phyloP scores from a whole-genome alignment of 768 basidiomycete species.

The Leccinum subgranulosum region DNA sequence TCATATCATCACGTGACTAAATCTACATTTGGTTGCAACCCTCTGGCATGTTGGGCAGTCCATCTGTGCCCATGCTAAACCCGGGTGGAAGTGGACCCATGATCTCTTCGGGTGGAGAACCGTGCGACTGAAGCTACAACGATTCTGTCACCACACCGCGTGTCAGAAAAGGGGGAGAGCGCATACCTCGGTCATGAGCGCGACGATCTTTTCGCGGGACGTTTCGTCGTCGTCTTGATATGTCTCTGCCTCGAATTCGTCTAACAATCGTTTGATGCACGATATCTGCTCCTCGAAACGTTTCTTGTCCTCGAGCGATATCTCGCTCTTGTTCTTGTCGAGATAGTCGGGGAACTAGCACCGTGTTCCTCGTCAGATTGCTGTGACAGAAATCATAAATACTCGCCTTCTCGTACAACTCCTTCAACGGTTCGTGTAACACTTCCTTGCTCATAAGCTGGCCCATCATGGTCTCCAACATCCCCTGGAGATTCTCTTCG shows the following conservation, averaged over 20 bases:
- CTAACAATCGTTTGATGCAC: conserved; percentile 56
- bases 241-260: conserved; percentile 57
- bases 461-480: conserved; percentile 65
- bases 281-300: conserved; percentile 62
- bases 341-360: conserved; percentile 80
- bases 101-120: conserved; percentile 75
- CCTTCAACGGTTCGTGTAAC: conserved; percentile 86
- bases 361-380: conserved; percentile 13
- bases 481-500: conserved; percentile 55
- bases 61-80: conserved; percentile 52
- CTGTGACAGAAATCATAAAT: neutral
- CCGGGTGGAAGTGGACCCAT: conserved; percentile 84
- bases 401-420: conserved; percentile 43
- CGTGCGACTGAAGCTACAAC: conserved; percentile 58
- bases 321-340: conserved; percentile 45
- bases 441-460: conserved; percentile 32
- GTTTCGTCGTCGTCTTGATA: conserved; percentile 56
- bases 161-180: neutral
- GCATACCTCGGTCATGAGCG: conserved; percentile 72
- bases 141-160: neutral
- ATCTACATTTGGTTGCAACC: conserved; percentile 12
- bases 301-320: conserved; percentile 56
- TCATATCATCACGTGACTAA: conserved; percentile 9
- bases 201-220: conserved; percentile 48
- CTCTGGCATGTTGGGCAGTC: conserved; percentile 45